These are phyloP conservation scores for Starmerella apicola DNA, from an alignment of 805 yeast species.

Conservation along the genomic window DNA sequence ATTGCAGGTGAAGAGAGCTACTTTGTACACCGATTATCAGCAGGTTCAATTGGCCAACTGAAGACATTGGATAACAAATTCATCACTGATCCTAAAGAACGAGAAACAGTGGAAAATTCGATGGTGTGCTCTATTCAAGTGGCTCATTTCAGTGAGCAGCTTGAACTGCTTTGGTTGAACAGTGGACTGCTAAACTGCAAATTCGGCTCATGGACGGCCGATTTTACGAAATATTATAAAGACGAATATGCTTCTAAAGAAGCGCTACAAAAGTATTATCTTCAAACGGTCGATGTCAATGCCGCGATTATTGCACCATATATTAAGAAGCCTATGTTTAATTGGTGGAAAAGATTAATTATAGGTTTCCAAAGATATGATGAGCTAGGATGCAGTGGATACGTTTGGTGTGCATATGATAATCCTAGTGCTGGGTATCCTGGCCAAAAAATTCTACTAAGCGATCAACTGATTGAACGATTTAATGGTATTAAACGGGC, in stretches of 20 bases:
- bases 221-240: background rate
- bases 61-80: background rate
- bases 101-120: background rate
- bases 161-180: constrained; percentile 8
- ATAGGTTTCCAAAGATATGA: background rate
- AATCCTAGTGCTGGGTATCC: constrained; percentile 1
- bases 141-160: constrained; percentile 4
- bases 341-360: background rate
- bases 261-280: background rate
- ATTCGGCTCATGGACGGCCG: background rate
- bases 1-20: constrained; percentile 3
- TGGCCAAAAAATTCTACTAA: background rate
- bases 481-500: background rate
- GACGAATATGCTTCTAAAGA: background rate
- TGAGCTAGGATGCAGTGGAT: constrained; percentile 5
- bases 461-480: background rate
- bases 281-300: background rate
- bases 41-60: constrained; percentile 6
- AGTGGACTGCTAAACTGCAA: constrained; percentile 8
- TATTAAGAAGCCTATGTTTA: background rate
- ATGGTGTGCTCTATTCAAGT: constrained; percentile 2
- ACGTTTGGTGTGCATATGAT: constrained; percentile 6
- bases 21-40: background rate
- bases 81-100: too few species aligned
- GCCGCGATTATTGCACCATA: constrained; percentile 3